phyloP scores from a whole-genome alignment of 345 rosid species.

The Acer yangbiense region DNA sequence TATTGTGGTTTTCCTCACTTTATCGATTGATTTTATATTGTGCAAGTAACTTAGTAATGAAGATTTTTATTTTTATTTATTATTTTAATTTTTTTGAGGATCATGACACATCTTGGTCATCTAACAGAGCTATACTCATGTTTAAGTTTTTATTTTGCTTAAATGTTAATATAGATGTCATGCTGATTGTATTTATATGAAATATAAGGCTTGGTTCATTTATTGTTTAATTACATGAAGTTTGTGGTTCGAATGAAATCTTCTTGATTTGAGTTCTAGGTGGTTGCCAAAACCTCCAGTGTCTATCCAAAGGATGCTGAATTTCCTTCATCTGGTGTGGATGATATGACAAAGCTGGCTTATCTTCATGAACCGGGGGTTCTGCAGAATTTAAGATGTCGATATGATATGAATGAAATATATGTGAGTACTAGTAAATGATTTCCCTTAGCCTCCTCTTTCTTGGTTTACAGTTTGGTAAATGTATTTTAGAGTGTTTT shows the following conservation, averaged over 20 bases:
- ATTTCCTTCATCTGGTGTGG: slow-evolving; percentile 84
- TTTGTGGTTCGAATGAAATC: slow-evolving; percentile 6
- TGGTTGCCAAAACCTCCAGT: slow-evolving; percentile 57
- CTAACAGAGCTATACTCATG: background rate
- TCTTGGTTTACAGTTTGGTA: background rate
- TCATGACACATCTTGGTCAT: background rate
- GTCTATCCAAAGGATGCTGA: slow-evolving; percentile 85
- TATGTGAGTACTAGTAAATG: slow-evolving; percentile 64
- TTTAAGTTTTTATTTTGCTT: slow-evolving; percentile 2
- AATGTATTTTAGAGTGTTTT: background rate
- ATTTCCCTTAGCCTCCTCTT: slow-evolving; percentile 11
- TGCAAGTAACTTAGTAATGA: background rate
- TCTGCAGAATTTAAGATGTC: slow-evolving; percentile 67
- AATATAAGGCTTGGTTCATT: slow-evolving; percentile 2
- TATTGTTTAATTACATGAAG: slow-evolving; percentile 16
- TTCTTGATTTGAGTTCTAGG: slow-evolving; percentile 42
- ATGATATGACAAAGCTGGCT: slow-evolving; percentile 96
- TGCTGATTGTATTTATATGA: slow-evolving; percentile 7
- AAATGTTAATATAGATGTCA: background rate
- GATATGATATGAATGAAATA: slow-evolving; percentile 83
- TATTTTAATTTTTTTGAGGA: background rate
- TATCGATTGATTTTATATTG: background rate
- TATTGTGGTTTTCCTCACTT: background rate
- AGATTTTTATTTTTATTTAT: too few relatives aligned
- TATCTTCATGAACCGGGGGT: slow-evolving; percentile 98